These are phyloP conservation scores for Daldinia grandis DNA, from an alignment of 495 filamentous ascomycete genomes.

Conservation along the genomic window DNA sequence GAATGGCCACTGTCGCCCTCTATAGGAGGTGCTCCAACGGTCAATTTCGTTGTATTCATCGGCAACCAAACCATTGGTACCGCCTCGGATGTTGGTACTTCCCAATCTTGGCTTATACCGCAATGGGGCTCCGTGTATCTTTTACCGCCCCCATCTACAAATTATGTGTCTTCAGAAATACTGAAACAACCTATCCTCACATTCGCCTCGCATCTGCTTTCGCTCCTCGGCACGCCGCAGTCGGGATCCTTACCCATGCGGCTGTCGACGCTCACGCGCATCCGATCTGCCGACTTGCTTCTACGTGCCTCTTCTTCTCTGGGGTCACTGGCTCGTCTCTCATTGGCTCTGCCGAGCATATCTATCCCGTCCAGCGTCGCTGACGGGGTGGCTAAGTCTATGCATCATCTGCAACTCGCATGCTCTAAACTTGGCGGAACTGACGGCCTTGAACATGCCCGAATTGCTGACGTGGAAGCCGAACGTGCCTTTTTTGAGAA, in stretches of 20 bases:
- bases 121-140: constrained; percentile 96
- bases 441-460: constrained; percentile 73
- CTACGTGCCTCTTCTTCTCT: constrained; percentile 92
- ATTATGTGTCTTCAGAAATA: constrained; percentile 54
- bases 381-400: constrained; percentile 80
- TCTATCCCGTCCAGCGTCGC: constrained; percentile 89
- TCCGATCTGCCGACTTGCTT: constrained; percentile 85
- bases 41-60: constrained; percentile 95
- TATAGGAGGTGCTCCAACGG: constrained; percentile 88
- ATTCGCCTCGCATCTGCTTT: constrained; percentile 91
- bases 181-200: constrained; percentile 83
- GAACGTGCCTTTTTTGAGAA: constrained; percentile 98
- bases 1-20: constrained; percentile 97
- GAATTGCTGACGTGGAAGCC: constrained; percentile 85
- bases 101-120: constrained; percentile 90
- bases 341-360: constrained; percentile 84
- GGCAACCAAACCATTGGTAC: constrained; percentile 59
- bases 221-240: constrained; percentile 85
- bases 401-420: constrained; percentile 75
- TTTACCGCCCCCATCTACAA: constrained; percentile 65
- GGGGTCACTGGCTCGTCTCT: constrained; percentile 88
- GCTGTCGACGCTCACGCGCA: constrained; percentile 80
- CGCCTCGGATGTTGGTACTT: constrained; percentile 61
- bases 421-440: constrained; percentile 74
- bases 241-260: constrained; percentile 83